Evolutionary conservation across 306 rosid genomes (phyloP).

Genomic region (Pachyrhizus erosus): DNA sequence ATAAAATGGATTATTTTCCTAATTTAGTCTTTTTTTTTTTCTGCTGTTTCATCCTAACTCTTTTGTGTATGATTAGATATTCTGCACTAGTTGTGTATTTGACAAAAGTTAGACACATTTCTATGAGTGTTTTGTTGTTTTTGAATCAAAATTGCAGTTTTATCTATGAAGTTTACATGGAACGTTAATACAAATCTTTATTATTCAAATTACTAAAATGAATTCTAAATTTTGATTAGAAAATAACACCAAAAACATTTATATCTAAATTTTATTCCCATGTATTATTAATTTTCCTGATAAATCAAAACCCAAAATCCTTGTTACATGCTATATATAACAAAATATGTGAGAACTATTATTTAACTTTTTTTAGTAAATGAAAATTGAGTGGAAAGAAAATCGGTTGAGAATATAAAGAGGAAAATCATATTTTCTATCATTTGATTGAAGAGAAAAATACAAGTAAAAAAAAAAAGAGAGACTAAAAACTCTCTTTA

Average conservation of each 20-base stretch:
- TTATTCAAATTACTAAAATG: not conserved
- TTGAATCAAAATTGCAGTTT: not conserved
- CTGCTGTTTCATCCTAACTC: not conserved
- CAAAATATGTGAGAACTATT: not conserved
- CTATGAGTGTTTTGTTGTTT: not conserved
- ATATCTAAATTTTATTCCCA: not conserved
- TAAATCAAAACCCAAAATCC: constrained; percentile 9
- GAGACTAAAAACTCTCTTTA: not conserved
- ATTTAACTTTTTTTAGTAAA: not conserved
- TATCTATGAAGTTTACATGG: not conserved
- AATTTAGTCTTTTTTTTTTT: not conserved
- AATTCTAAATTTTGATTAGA: not conserved
- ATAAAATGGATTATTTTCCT: not conserved
- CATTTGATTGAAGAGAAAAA: not conserved
- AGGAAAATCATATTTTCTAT: not conserved
- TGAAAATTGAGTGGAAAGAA: not conserved
- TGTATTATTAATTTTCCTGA: not conserved
- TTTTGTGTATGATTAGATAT: not conserved
- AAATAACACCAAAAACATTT: not conserved
- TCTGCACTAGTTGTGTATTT: not conserved
- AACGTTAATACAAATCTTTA: not conserved
- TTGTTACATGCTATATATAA: not conserved
- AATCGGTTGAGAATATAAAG: not conserved
- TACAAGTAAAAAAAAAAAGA: not conserved
- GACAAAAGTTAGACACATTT: not conserved